Evolutionary conservation across 768 basidiomycete genomes (phyloP).

Genomic region (Termitomyces sp.): DNA sequence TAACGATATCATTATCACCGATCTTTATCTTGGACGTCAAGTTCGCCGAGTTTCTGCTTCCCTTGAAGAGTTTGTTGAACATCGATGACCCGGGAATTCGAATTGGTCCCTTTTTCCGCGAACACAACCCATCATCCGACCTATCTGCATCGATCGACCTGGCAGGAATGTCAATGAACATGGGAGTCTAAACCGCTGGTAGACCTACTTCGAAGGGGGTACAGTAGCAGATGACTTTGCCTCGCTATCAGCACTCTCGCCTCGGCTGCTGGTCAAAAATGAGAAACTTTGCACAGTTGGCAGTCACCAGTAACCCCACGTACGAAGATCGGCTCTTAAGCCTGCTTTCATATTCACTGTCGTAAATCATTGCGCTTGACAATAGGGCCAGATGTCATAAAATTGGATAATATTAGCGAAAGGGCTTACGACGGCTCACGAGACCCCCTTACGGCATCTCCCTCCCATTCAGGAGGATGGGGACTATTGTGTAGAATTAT

Average conservation of each 20-base stretch:
- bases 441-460: background rate
- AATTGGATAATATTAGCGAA: background rate
- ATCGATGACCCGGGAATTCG: background rate
- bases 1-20: conserved; percentile 3
- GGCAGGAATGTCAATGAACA: background rate
- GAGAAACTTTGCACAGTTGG: background rate
- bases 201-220: background rate
- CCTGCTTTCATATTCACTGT: background rate
- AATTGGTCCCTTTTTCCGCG: background rate
- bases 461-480: background rate
- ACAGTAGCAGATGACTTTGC: background rate
- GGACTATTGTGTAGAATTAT: background rate
- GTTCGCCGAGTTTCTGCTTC: background rate
- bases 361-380: background rate
- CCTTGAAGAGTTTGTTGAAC: conserved; percentile 4
- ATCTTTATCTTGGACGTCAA: background rate
- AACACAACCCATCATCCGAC: background rate
- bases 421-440: background rate
- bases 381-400: background rate
- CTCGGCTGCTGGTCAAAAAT: background rate
- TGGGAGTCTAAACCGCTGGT: no score
- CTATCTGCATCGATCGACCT: background rate
- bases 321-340: background rate
- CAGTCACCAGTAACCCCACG: background rate
- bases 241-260: background rate